A percentile compares a stretch with the other conserved stretches of the same genome.
phyloP scores from a whole-genome alignment of 345 rosid genomes.

The Anastatica hierochuntica region DNA sequence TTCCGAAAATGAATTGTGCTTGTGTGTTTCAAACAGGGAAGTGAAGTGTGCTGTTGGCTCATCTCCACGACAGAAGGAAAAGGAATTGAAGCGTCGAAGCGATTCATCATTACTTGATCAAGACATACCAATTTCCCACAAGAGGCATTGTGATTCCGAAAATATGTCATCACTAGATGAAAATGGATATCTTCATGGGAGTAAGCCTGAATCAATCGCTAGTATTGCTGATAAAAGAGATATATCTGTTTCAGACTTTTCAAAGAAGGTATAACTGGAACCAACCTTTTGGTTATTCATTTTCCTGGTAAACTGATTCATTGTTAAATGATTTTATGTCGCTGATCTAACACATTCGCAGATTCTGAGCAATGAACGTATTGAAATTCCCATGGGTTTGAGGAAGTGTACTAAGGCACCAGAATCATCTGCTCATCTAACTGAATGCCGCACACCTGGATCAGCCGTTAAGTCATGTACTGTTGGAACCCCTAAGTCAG shows the following conservation, averaged over 20 bases:
- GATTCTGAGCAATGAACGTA: slow-evolving; percentile 15
- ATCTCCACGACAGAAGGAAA: slow-evolving; percentile 34
- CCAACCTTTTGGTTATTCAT: neutral
- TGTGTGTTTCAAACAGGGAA: slow-evolving; percentile 39
- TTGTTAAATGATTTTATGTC: neutral
- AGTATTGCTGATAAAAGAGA: slow-evolving; percentile 26
- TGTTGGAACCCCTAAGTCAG: slow-evolving; percentile 56
- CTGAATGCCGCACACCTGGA: slow-evolving; percentile 58
- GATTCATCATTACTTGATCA: slow-evolving; percentile 31
- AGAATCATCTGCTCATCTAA: slow-evolving; percentile 25
- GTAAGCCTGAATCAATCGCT: slow-evolving; percentile 33
- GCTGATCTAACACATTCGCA: slow-evolving; percentile 17
- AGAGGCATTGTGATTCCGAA: slow-evolving; percentile 34
- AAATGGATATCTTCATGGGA: slow-evolving; percentile 23
- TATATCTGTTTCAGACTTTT: slow-evolving; percentile 14
- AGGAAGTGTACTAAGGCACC: slow-evolving; percentile 46
- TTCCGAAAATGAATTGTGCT: slow-evolving; percentile 1
- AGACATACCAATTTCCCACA: slow-evolving; percentile 37
- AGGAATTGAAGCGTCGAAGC: slow-evolving; percentile 46
- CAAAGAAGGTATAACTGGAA: slow-evolving; percentile 36
- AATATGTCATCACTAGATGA: slow-evolving; percentile 23
- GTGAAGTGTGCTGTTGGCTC: slow-evolving; percentile 40
- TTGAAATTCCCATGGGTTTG: slow-evolving; percentile 41
- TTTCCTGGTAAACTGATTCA: slow-evolving; percentile 9
- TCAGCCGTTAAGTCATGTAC: slow-evolving; percentile 36